phyloP scores from a whole-genome alignment of 805 yeast species.

The Wickerhamomyces xylosicus region DNA sequence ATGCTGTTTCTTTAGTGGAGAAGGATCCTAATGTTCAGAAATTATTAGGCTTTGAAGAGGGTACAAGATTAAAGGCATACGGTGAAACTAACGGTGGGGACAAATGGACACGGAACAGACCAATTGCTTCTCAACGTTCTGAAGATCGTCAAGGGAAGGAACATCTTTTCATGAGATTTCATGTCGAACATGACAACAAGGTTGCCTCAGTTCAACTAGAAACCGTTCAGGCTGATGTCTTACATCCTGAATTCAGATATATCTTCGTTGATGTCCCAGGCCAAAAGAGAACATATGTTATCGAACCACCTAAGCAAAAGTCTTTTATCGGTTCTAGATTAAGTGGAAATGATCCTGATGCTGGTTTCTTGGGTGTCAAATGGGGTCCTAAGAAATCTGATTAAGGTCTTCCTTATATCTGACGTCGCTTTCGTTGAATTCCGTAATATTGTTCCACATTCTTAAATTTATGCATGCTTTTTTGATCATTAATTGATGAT shows the following conservation, averaged over 20 bases:
- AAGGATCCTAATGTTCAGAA: slow-evolving; percentile 50
- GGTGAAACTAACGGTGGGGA: slow-evolving; percentile 60
- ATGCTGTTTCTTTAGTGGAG: slow-evolving; percentile 72
- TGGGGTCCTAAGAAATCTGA: slow-evolving; percentile 72
- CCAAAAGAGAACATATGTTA: slow-evolving; percentile 53
- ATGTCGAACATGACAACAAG: slow-evolving; percentile 60
- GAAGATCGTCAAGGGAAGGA: slow-evolving; percentile 70
- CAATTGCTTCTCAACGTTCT: slow-evolving; percentile 58
- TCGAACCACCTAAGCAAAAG: slow-evolving; percentile 49
- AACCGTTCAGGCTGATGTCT: slow-evolving; percentile 56
- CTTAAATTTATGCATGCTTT: too few relatives aligned
- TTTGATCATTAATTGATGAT: too few relatives aligned
- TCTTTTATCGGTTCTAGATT: slow-evolving; percentile 14
- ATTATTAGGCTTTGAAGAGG: slow-evolving; percentile 35
- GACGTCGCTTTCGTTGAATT: too few relatives aligned
- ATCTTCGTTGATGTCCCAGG: slow-evolving; percentile 72
- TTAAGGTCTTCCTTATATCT: too few relatives aligned
- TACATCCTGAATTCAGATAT: slow-evolving; percentile 60
- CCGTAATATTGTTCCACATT: too few relatives aligned
- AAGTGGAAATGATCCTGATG: slow-evolving; percentile 24
- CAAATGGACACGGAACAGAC: slow-evolving; percentile 84
- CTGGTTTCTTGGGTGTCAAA: slow-evolving; percentile 69
- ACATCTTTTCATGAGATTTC: slow-evolving; percentile 76
- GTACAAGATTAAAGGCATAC: slow-evolving; percentile 66
- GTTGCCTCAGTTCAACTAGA: slow-evolving; percentile 72